A percentile compares a stretch with the other conserved stretches of the same genome.
These are phyloP conservation scores for Metschnikowia baotianmanensis DNA, from an alignment of 805 yeast species.

Conservation along the genomic window DNA sequence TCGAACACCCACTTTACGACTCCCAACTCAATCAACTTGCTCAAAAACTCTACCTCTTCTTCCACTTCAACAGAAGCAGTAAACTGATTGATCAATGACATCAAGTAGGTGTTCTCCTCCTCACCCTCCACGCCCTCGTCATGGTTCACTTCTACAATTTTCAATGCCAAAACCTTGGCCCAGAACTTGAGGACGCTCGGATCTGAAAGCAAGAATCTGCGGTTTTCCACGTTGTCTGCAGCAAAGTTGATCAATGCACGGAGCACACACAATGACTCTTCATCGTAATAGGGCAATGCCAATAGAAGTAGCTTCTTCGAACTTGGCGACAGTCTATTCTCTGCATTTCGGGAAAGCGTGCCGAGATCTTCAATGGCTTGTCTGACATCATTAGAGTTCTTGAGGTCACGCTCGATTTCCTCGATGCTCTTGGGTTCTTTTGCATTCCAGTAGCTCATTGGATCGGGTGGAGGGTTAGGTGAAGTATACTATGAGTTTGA, in stretches of 20 bases:
- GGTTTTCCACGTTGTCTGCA: constrained; percentile 33
- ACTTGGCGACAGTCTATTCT: constrained; percentile 14
- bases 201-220: constrained; percentile 11
- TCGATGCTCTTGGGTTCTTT: too few species aligned
- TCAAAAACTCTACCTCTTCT: constrained; percentile 19
- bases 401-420: constrained; percentile 2
- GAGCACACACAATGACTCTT: constrained; percentile 20
- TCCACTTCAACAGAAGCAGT: constrained; percentile 26
- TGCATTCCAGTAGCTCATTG: too few species aligned
- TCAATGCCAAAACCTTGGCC: constrained; percentile 1
- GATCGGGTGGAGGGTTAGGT: too few species aligned
- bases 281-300: constrained; percentile 10
- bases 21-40: background rate
- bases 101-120: constrained; percentile 13
- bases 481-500: too few species aligned
- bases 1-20: constrained; percentile 8
- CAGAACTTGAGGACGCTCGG: constrained; percentile 13
- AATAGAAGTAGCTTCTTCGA: constrained; percentile 11
- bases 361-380: constrained; percentile 12
- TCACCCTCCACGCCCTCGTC: constrained; percentile 2
- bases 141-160: constrained; percentile 2
- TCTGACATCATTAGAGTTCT: background rate
- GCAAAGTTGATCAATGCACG: constrained; percentile 34
- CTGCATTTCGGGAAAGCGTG: constrained; percentile 22
- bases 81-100: constrained; percentile 33